Conservation (phyloP, 1,284 basidiomycete species). For the Pseudozyma pruni region DNA sequence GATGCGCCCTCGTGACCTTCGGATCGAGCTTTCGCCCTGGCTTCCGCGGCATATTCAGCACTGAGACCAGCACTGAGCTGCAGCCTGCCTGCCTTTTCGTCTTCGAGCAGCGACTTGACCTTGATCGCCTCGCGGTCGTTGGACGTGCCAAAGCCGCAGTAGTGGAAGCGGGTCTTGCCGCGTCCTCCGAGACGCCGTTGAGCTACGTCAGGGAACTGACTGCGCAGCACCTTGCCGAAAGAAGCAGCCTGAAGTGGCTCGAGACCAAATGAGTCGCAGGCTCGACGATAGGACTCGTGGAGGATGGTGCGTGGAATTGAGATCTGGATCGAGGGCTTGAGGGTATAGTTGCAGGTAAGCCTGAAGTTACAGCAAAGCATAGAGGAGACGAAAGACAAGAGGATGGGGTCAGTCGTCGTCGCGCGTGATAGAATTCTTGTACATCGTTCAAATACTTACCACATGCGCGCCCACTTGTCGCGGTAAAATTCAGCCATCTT, state of each 20-base stretch:
- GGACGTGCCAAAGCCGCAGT: slow-evolving; percentile 50
- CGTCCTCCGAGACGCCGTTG: slow-evolving; percentile 46
- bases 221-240: slow-evolving; percentile 51
- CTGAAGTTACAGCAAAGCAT: background rate
- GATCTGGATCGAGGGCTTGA: slow-evolving; percentile 53
- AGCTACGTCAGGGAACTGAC: slow-evolving; percentile 47
- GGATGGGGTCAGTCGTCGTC: background rate
- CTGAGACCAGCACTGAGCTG: slow-evolving; percentile 50
- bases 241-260: slow-evolving; percentile 51
- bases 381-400: background rate
- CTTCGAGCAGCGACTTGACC: slow-evolving; percentile 50
- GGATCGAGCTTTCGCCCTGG: slow-evolving; percentile 21
- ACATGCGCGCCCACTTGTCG: slow-evolving; percentile 54
- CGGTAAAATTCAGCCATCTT: slow-evolving; percentile 55
- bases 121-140: slow-evolving; percentile 51
- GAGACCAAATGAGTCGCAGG: slow-evolving; percentile 43
- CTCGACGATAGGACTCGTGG: slow-evolving; percentile 52
- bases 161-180: slow-evolving; percentile 54
- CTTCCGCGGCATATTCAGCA: slow-evolving; percentile 34
- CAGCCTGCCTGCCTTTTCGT: slow-evolving; percentile 46
- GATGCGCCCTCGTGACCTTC: slow-evolving; percentile 29
- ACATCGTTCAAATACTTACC: slow-evolving; percentile 14
- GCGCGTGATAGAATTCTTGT: background rate
- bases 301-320: slow-evolving; percentile 50
- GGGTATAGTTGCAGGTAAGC: slow-evolving; percentile 51